These are phyloP conservation scores for Geotrichum carabidarum DNA, from an alignment of 1,139 yeast genomes.

Conservation along the genomic window DNA sequence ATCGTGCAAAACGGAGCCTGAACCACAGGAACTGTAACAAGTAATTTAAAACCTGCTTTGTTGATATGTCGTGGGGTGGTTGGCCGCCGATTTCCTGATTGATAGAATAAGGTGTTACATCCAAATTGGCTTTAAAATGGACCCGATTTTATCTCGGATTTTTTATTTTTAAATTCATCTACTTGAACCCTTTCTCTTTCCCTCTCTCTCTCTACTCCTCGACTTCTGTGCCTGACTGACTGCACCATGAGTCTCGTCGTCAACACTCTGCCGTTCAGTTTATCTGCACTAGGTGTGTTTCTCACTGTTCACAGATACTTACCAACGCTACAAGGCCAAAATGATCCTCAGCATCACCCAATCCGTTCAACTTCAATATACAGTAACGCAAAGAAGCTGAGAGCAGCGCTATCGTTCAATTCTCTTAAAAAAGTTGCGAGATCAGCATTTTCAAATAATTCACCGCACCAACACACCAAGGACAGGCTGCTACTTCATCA, in stretches of 20 bases:
- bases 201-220: neutral
- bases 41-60: too few species aligned
- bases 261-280: constrained; percentile 16
- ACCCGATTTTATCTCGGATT: too few species aligned
- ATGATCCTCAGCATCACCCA: constrained; percentile 1
- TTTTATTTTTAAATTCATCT: too few species aligned
- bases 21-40: too few species aligned
- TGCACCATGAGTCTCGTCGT: constrained; percentile 13
- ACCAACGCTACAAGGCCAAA: neutral
- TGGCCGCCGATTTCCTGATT: too few species aligned
- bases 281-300: constrained; percentile 17
- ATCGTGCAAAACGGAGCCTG: too few species aligned
- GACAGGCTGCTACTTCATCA: constrained; percentile 8
- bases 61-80: too few species aligned
- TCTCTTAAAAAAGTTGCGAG: neutral
- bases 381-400: neutral
- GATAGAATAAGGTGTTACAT: too few species aligned
- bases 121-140: too few species aligned
- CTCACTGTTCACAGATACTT: constrained; percentile 14
- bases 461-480: neutral
- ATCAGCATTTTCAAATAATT: neutral
- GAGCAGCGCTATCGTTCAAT: too few species aligned
- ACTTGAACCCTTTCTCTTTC: too few species aligned
- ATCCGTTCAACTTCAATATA: constrained; percentile 8
- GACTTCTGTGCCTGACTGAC: neutral